Base-by-base conservation (phyloP, 108 stramenopile genomes). In the Fragilaria radians region DNA sequence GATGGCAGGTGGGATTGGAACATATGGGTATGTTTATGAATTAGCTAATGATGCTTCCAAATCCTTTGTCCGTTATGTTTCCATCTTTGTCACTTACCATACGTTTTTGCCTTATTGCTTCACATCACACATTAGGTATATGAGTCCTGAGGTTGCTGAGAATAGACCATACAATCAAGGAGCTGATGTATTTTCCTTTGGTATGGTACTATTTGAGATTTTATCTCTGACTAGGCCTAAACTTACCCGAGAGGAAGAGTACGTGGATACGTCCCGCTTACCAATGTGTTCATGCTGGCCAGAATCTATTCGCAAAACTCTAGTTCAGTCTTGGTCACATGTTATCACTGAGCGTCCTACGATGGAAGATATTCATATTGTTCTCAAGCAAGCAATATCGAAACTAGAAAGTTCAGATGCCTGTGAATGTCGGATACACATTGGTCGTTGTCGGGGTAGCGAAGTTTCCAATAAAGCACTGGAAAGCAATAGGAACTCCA, bases 131-230 rank as follows among this genome's bases (percentile, higher is more conserved):
- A 11, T 14, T 42, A 42, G 82, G 28, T 79, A 77, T 49, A 81
- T 89, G 88, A 65, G 79, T n/a, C 88, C 88, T 4, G 85, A 86
- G 53, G 81, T 83, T 23, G 82, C 80, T 0, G 36, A 82, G n/a
- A 63, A 76, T 21, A 28, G 55, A 34, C 89, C 83, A 28, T 79
- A 91, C 78, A 84, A 83, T 60, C 58, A 72, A 22, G 59, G 48
- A 53, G 76, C 82, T 7, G 88, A 90, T 57, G 81, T 83, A 5
- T 88, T 82, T 63, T 81, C 79, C 9, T 88, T 83, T 69, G 68
- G 80, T 21, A 82, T 84, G 70, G 61, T 88, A n/a, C 48, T 83
- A 48, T 84, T 80, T 79, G 79, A 75, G 26, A 82, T 88, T 32
- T 65, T 79, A 46, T 74, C 80, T 2, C 52, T 88, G 57, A 81